phyloP scores from a whole-genome alignment of 106 monocot genomes.

The Xerophyta viscosa region DNA sequence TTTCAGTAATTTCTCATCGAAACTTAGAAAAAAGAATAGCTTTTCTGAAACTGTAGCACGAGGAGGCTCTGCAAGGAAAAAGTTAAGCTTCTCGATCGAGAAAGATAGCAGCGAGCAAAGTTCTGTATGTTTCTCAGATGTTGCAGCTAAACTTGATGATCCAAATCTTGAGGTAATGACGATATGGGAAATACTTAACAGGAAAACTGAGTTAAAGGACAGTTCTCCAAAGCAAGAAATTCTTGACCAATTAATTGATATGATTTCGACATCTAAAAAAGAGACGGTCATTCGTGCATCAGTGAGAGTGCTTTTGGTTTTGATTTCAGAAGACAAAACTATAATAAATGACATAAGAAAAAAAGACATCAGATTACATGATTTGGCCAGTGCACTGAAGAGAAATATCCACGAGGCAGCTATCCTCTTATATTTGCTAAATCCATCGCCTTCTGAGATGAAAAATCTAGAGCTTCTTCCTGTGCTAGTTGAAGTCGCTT shows the following conservation, averaged over 20 bases:
- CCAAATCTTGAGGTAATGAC: slow-evolving; percentile 43
- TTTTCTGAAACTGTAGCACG: slow-evolving; percentile 43
- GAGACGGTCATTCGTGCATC: slow-evolving; percentile 59
- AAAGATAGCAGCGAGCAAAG: slow-evolving; percentile 55
- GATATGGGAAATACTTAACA: slow-evolving; percentile 62
- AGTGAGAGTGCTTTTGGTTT: slow-evolving; percentile 45
- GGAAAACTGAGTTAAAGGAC: slow-evolving; percentile 37
- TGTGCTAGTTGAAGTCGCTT: slow-evolving; percentile 66
- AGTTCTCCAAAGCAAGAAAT: slow-evolving; percentile 52
- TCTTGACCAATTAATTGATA: slow-evolving; percentile 59
- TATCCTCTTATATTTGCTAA: slow-evolving; percentile 74
- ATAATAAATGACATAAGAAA: slow-evolving; percentile 75
- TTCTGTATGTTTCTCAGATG: slow-evolving; percentile 47
- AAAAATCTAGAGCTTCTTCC: slow-evolving; percentile 75
- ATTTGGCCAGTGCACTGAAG: slow-evolving; percentile 68
- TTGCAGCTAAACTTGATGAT: slow-evolving; percentile 29
- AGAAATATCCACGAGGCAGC: slow-evolving; percentile 74
- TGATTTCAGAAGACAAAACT: slow-evolving; percentile 75
- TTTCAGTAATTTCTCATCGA: slow-evolving; percentile 67
- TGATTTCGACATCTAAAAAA: slow-evolving; percentile 65
- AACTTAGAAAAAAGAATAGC: slow-evolving; percentile 33
- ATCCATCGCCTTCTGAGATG: slow-evolving; percentile 82
- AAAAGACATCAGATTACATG: slow-evolving; percentile 42
- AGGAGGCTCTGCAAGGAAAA: slow-evolving; percentile 50
- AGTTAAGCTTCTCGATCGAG: slow-evolving; percentile 33